Percentiles rank a stretch among this genome's conserved stretches.
Evolutionary conservation across 805 yeast species (phyloP).

Genomic region (Starmerella kuoi): DNA sequence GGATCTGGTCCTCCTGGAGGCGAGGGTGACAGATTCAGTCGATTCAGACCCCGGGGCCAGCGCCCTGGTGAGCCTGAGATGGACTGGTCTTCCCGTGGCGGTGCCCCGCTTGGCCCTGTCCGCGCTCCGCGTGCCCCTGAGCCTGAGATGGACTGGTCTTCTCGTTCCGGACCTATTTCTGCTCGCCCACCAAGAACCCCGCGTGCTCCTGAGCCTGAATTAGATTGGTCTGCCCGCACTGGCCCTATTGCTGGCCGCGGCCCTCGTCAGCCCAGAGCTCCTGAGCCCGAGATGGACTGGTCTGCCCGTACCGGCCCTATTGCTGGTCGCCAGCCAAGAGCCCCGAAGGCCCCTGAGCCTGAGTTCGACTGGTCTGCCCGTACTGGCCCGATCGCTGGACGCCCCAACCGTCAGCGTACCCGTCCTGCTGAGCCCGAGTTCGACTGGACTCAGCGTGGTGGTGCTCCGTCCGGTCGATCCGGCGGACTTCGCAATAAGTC

Average conservation of each 20-base stretch:
- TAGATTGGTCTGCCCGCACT: slow-evolving; percentile 10
- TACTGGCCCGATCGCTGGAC: slow-evolving; percentile 15
- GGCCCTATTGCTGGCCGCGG: slow-evolving; percentile 8
- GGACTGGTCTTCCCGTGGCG: slow-evolving; percentile 23
- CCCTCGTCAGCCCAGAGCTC: slow-evolving; percentile 25
- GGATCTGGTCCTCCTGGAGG: slow-evolving; percentile 29
- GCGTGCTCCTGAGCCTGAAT: slow-evolving; percentile 5
- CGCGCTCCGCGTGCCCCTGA: slow-evolving; percentile 18
- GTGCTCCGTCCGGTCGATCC: neutral
- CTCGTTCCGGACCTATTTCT: slow-evolving; percentile 15
- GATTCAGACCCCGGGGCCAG: slow-evolving; percentile 16
- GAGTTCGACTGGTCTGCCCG: slow-evolving; percentile 21
- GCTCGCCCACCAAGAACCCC: slow-evolving; percentile 1
- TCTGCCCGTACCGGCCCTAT: slow-evolving; percentile 18
- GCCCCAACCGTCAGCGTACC: slow-evolving; percentile 3
- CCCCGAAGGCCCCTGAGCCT: slow-evolving; percentile 10
- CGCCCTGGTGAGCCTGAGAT: slow-evolving; percentile 11
- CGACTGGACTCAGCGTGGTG: slow-evolving; percentile 31
- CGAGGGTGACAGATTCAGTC: slow-evolving; percentile 33
- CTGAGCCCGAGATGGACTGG: slow-evolving; percentile 25
- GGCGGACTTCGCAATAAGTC: neutral
- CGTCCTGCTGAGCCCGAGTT: slow-evolving; percentile 34
- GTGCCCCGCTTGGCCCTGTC: neutral
- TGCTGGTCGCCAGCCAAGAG: neutral
- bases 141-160: slow-evolving; percentile 39